Base-by-base conservation (phyloP, 768 basidiomycete species). In the Suillus spraguei region DNA sequence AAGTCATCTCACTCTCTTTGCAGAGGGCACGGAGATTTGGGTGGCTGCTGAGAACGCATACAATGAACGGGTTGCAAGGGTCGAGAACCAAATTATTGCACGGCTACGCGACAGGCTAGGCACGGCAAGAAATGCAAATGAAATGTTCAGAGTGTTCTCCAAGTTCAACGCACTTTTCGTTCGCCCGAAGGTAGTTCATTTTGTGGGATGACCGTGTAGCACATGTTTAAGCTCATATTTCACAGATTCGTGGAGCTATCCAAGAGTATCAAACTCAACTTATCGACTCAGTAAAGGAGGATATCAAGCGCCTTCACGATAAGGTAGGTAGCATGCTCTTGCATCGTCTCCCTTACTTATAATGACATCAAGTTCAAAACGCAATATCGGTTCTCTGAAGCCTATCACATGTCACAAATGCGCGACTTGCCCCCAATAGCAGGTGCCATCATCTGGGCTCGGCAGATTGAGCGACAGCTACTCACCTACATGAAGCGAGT, bases 131-230 rank as follows among this genome's bases (percentile, higher is more conserved):
- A 99, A 98, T 74, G 97, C 97, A 17, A 97, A 97, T 74, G 97
- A 99, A 79, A 99, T 99, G 97, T 99, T 99, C 79, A 85, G 97
- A 59, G 97, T 99, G 52, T 99, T 99, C 77, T 96, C 94, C 20
- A 97, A 97, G 77, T 99, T 98, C 82, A 99, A 99, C 73, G 93
- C 95, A 0, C 78, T 99, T 41, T 97, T 99, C 72, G 96, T 99
- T 41, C 82, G 97, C 64, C 96, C 95, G 10, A 97, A 98, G 87
- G 95, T 95, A 50, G 39, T 80, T 66, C 32, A 24, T 28, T 13
- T 32, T 17, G 17, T n/a, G 24, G 39, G 28, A 56, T 17, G 24
- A 28, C 28, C 4, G 11, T 41, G 24, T 20, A 32, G 20, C 24
- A n/a, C 17, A 13, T 20, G 17, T 28, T 16, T 20, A 32, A 32